Conservation (phyloP, 768 basidiomycete species). For the Tylopilus subfusipes region DNA sequence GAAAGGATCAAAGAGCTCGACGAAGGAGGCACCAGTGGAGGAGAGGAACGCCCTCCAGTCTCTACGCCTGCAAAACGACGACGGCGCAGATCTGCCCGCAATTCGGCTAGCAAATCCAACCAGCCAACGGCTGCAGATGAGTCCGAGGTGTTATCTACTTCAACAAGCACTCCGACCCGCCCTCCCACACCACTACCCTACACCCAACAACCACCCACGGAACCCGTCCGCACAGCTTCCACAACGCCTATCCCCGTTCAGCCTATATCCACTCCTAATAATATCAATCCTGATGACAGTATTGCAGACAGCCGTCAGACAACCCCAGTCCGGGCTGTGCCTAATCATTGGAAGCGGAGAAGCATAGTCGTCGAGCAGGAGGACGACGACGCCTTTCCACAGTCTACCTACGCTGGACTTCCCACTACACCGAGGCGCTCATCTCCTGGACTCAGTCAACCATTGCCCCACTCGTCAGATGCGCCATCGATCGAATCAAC, state of each 20-base stretch:
- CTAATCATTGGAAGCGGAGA: conserved; percentile 48
- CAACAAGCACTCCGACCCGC: conserved; percentile 60
- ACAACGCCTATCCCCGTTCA: conserved; percentile 30
- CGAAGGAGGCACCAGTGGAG: conserved; percentile 56
- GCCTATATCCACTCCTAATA: conserved; percentile 25
- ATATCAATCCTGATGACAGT: conserved; percentile 29
- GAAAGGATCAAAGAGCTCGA: conserved; percentile 59
- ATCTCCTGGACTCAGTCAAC: conserved; percentile 30
- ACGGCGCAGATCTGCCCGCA: conserved; percentile 50
- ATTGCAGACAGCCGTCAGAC: conserved; percentile 31
- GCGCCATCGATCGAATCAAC: conserved; percentile 46
- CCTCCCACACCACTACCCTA: conserved; percentile 49
- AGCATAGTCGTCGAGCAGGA: conserved; percentile 71
- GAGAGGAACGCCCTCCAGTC: conserved; percentile 48
- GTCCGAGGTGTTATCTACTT: conserved; percentile 36
- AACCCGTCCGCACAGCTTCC: conserved; percentile 26
- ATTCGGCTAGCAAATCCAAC: conserved; percentile 37
- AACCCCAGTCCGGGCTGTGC: conserved; percentile 33
- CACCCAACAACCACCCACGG: conserved; percentile 31
- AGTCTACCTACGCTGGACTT: conserved; percentile 36
- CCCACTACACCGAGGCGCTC: conserved; percentile 43
- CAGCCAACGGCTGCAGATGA: conserved; percentile 45
- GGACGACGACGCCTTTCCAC: conserved; percentile 53
- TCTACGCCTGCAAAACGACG: conserved; percentile 49
- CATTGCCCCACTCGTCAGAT: conserved; percentile 50